phyloP scores from a whole-genome alignment of 192 early-diverging fungal species.

The Piromyces finnis region DNA sequence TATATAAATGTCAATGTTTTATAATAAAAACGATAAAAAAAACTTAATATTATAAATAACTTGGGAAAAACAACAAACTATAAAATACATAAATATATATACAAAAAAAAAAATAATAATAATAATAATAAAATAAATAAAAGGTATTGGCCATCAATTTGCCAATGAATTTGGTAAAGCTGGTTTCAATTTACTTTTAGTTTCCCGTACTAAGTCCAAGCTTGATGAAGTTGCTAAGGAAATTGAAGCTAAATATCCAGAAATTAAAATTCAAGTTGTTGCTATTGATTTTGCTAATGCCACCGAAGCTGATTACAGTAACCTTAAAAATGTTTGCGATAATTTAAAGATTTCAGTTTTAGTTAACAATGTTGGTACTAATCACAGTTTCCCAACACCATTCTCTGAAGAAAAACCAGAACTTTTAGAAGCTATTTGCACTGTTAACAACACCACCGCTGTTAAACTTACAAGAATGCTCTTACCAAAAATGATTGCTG shows the following conservation, averaged over 20 bases:
- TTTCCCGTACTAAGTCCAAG: constrained; percentile 67
- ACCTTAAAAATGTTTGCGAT: constrained; percentile 33
- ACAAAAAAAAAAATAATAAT: not conserved
- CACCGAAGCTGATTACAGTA: constrained; percentile 40
- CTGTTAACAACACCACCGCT: constrained; percentile 71
- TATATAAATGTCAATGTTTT: no score
- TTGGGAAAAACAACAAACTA: no score
- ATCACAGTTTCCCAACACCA: constrained; percentile 75
- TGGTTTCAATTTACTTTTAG: constrained; percentile 64
- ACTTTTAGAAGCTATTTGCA: constrained; percentile 50
- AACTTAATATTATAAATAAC: no score
- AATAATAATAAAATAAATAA: not conserved
- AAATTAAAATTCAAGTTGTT: constrained; percentile 40
- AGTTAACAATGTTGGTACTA: constrained; percentile 89
- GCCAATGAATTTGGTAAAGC: constrained; percentile 73
- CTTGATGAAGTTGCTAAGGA: constrained; percentile 55
- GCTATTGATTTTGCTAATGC: constrained; percentile 68
- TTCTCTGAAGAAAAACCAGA: constrained; percentile 57
- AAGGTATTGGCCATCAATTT: constrained; percentile 71
- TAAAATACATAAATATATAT: not conserved
- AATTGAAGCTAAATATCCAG: constrained; percentile 26
- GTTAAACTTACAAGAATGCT: constrained; percentile 64
- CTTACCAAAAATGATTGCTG: constrained; percentile 58
- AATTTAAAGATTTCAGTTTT: constrained; percentile 38
- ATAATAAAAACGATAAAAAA: no score